phyloP scores from a whole-genome alignment of 495 filamentous ascomycete genomes.

The Cercophora sp. region DNA sequence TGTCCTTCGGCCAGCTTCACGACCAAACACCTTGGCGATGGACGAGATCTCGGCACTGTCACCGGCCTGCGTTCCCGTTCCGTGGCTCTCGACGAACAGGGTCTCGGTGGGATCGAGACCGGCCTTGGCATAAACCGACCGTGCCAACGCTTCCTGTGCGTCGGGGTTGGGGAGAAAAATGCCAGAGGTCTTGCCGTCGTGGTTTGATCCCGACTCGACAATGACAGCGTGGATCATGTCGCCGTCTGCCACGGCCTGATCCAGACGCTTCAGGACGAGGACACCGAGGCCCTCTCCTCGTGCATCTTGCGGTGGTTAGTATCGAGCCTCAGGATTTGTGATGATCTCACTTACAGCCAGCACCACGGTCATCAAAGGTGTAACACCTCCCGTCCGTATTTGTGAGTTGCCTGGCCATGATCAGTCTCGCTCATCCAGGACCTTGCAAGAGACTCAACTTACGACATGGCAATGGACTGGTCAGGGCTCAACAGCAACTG shows the following conservation, averaged over 20 bases:
- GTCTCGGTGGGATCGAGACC: conserved; percentile 39
- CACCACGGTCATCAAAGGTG: no score
- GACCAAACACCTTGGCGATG: not conserved
- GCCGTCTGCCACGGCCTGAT: conserved; percentile 40
- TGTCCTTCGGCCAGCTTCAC: no score
- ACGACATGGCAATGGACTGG: no score
- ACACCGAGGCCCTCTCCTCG: conserved; percentile 51
- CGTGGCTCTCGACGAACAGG: conserved; percentile 40
- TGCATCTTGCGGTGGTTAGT: no score
- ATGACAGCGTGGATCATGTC: conserved; percentile 54
- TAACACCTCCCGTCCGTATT: no score
- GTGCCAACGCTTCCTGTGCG: conserved; percentile 47
- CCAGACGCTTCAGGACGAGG: conserved; percentile 41
- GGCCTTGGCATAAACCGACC: conserved; percentile 35
- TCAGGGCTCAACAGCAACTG: no score
- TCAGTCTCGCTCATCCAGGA: no score
- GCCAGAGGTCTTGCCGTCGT: conserved; percentile 44
- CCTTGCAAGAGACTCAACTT: no score
- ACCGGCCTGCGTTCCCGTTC: conserved; percentile 29
- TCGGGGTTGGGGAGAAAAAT: conserved; percentile 44
- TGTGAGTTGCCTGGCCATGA: no score
- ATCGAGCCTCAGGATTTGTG: no score
- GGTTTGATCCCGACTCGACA: conserved; percentile 43
- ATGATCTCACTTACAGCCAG: no score
- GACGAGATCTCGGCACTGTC: not conserved